Evolutionary conservation across 768 basidiomycete species (phyloP), one percentile per base, ranked within the genome.

Genomic region (Trametes villosa): DNA sequence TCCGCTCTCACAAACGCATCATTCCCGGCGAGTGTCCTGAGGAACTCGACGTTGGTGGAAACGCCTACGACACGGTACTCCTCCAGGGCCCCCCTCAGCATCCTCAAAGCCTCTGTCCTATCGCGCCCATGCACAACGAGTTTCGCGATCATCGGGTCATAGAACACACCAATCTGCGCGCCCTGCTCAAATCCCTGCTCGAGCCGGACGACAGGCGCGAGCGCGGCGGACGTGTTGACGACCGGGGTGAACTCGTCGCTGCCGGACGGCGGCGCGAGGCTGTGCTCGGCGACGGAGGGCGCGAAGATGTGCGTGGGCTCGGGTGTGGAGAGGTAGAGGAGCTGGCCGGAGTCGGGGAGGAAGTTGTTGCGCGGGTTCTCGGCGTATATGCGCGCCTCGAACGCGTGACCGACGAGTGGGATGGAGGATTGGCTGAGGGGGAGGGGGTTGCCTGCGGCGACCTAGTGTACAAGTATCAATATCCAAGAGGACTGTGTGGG

Each of bases 301-400:
- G 90, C 88, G 65, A 92, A 91, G 38, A 76, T 72, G 53, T 87
- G 84, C 0, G 92, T 91, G 7, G 91, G 86, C 0, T 78, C 71
- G 0, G 95, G 95, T 0, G 92, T 90, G 0, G 90, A 89, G 50
- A 95, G 83, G 72, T 94, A 89, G 6, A 92, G 73, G 12, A 98
- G 79, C 3, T 81, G 79, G 3, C 95, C 95, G 20, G 92, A 95
- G 69, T 97, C 95, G 0, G 95, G 95, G 6, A 96, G 80, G 79
- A 97, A 97, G 71, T 92, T 84, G 72, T 95, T 94, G 60, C 93
- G 86, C 22, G 95, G 96, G 66, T 94, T 92, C 73, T 97, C 96
- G 2, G 95, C 96, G 70, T 98, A 97, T 62, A 98, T 96, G 20
- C 96, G 86, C 8, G 93, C 94, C 75, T 96, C 96, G 66, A 96